A percentile compares a stretch with the other conserved stretches of the same genome.
phyloP scores from a whole-genome alignment of 163 green algal genomes.

The Prototheca wickerhamii region DNA sequence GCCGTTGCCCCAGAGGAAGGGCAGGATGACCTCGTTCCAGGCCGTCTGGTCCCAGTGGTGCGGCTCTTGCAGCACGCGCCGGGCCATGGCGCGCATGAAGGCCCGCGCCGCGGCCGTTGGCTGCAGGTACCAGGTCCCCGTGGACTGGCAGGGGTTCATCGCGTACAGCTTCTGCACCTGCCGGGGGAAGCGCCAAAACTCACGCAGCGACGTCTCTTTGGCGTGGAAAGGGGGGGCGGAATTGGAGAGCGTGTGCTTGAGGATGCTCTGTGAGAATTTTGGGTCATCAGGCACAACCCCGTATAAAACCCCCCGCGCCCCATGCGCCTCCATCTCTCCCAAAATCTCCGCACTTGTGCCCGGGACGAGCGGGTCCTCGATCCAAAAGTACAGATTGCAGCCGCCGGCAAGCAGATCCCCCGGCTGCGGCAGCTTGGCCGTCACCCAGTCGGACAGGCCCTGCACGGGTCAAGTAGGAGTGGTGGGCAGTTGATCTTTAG shows the following conservation, averaged over 20 bases:
- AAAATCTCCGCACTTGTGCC: too few species aligned
- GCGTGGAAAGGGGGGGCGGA: background rate
- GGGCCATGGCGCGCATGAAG: slow-evolving; percentile 4
- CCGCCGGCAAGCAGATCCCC: background rate
- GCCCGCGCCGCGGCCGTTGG: background rate
- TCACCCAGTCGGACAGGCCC: slow-evolving; percentile 4
- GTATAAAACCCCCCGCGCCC: too few species aligned
- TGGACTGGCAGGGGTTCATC: slow-evolving; percentile 5
- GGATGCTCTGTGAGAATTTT: too few species aligned
- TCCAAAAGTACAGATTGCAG: slow-evolving; percentile 2
- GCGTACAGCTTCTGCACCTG: background rate
- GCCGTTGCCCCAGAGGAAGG: slow-evolving; percentile 6
- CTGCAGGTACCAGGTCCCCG: slow-evolving; percentile 7
- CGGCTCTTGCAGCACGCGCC: background rate
- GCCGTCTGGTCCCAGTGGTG: slow-evolving; percentile 16
- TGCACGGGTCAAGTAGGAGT: background rate
- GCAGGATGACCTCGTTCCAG: slow-evolving; percentile 13
- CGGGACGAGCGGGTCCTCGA: background rate
- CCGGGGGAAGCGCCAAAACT: background rate
- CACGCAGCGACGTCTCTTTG: background rate
- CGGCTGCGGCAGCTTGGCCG: background rate
- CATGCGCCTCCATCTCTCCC: too few species aligned
- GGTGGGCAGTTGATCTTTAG: too few species aligned
- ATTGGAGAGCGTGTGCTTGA: background rate
- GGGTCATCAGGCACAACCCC: too few species aligned